Evolutionary conservation across 257 asterid genomes (phyloP).

Genomic region (Eustoma russellianum): DNA sequence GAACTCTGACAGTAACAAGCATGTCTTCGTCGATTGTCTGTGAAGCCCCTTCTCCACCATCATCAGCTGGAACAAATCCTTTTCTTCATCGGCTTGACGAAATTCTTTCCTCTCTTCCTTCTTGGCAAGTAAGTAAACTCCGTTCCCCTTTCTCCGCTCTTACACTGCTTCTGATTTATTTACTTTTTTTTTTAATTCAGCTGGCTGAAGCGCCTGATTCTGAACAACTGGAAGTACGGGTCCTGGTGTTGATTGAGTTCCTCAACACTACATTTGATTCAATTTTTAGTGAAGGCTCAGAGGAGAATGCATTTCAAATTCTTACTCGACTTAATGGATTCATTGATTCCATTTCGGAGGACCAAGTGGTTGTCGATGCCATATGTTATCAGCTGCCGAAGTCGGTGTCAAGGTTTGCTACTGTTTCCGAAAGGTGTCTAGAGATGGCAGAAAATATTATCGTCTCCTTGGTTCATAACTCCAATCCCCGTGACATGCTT

Average conservation of each 20-base stretch:
- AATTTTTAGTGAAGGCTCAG: conserved; percentile 16
- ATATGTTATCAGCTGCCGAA: conserved; percentile 70
- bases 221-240: conserved; percentile 24
- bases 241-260: conserved; percentile 37
- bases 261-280: conserved; percentile 40
- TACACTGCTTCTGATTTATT: neutral
- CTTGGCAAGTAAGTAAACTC: neutral
- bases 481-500: conserved; percentile 83
- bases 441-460: conserved; percentile 42
- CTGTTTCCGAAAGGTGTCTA: conserved; percentile 47
- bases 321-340: conserved; percentile 42
- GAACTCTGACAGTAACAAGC: neutral
- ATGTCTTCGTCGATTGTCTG: no score
- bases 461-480: conserved; percentile 32
- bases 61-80: neutral
- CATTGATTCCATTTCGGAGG: conserved; percentile 28
- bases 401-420: conserved; percentile 45
- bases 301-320: conserved; percentile 27
- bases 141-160: neutral
- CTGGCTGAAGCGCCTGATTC: conserved; percentile 44
- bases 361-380: conserved; percentile 67
- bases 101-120: neutral
- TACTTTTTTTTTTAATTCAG: conserved; percentile 19
- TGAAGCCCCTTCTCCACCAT: no score
- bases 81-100: conserved; percentile 6